These are phyloP conservation scores for Fragilariopsis cylindrus DNA, from an alignment of 108 stramenopile genomes.

Conservation along the genomic window DNA sequence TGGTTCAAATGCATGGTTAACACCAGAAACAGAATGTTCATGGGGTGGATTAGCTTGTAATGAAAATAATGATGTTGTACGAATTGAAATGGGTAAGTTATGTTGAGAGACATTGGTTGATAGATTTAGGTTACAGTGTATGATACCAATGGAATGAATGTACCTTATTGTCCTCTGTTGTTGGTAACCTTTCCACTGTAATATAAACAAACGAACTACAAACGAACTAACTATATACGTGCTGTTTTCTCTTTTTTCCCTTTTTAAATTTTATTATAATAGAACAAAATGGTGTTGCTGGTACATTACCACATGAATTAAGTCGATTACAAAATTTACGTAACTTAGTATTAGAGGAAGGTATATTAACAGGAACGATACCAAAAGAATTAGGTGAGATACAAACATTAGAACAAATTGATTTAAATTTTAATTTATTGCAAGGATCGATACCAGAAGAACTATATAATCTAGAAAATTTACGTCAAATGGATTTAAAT, in stretches of 20 bases:
- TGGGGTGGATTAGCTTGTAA: slow-evolving; percentile 72
- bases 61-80: slow-evolving; percentile 27
- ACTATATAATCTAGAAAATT: slow-evolving; percentile 44
- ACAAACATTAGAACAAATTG: slow-evolving; percentile 39
- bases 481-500: slow-evolving; percentile 71
- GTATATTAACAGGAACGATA: slow-evolving; percentile 57
- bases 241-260: slow-evolving; percentile 1
- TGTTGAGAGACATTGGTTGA: too few relatives aligned
- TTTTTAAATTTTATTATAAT: not conserved
- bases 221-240: not conserved
- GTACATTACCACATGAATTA: slow-evolving; percentile 60
- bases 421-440: slow-evolving; percentile 67
- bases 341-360: slow-evolving; percentile 56
- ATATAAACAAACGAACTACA: not conserved
- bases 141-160: too few relatives aligned
- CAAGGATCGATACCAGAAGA: slow-evolving; percentile 54
- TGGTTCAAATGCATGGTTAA: slow-evolving; percentile 54
- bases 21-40: slow-evolving; percentile 49
- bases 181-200: too few relatives aligned
- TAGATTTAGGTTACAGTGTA: too few relatives aligned
- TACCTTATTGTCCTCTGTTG: too few relatives aligned
- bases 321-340: slow-evolving; percentile 36
- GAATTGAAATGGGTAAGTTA: slow-evolving; percentile 51
- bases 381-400: slow-evolving; percentile 45
- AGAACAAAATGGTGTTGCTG: slow-evolving; percentile 64